These are phyloP conservation scores for Toxoplasma gondii DNA, from an alignment of 169 alveolate species.

Conservation along the genomic window DNA sequence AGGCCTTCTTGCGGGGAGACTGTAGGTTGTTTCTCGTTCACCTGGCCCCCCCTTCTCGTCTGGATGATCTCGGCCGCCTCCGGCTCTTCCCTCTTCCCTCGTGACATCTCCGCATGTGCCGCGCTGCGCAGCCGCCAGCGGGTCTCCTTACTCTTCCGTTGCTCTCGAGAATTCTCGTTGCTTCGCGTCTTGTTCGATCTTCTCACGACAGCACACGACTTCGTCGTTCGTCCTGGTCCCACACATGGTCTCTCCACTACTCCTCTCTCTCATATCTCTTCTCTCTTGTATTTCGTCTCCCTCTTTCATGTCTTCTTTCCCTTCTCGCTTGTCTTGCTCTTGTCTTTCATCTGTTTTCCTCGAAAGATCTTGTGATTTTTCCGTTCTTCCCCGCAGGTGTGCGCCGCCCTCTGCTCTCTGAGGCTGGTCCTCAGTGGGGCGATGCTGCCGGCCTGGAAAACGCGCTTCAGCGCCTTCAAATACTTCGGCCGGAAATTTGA, in stretches of 20 bases:
- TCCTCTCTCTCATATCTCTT: too few species aligned
- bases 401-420: neutral
- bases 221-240: too few species aligned
- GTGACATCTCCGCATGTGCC: neutral
- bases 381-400: constrained; percentile 6
- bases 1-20: neutral
- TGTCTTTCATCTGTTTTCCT: neutral
- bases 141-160: neutral
- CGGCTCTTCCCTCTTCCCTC: neutral
- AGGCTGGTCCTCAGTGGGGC: constrained; percentile 47
- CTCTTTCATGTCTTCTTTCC: neutral
- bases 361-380: neutral
- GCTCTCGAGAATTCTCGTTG: neutral
- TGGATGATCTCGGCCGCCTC: neutral
- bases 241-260: too few species aligned
- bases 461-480: constrained; percentile 26
- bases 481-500: neutral
- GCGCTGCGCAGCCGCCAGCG: neutral
- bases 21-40: neutral
- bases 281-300: neutral
- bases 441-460: constrained; percentile 9
- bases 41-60: neutral
- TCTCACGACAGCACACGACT: too few species aligned
- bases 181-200: neutral
- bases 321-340: neutral